Evolutionary conservation across 1,284 basidiomycete genomes (phyloP).

Genomic region (Trametes hirsuta): DNA sequence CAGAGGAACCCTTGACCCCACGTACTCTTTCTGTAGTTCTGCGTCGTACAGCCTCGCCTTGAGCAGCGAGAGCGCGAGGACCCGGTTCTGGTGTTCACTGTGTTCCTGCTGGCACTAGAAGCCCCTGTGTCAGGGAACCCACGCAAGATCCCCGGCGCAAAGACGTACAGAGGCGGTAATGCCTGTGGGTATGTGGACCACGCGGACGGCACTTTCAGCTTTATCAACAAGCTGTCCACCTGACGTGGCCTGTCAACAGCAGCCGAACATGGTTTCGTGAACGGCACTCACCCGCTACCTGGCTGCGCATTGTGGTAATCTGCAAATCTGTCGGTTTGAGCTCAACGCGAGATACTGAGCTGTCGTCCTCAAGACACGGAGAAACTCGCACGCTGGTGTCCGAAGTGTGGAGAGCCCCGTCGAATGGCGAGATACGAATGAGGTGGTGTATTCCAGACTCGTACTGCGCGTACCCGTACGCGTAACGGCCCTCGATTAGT

Average conservation of each 20-base stretch:
- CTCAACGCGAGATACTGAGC: conserved; percentile 8
- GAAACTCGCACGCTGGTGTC: conserved; percentile 25
- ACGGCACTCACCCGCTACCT: conserved; percentile 17
- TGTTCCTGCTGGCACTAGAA: conserved; percentile 23
- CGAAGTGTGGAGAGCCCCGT: conserved; percentile 18
- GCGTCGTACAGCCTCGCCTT: conserved; percentile 24
- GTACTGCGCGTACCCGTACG: conserved; percentile 27
- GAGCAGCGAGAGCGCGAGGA: conserved; percentile 20
- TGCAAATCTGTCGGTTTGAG: conserved; percentile 20
- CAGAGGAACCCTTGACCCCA: not conserved
- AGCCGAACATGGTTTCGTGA: not conserved
- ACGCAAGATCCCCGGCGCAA: not conserved
- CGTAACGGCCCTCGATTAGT: conserved; percentile 21
- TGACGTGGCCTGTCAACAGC: not conserved
- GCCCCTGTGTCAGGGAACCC: not conserved
- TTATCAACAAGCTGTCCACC: conserved; percentile 19
- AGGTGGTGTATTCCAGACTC: conserved; percentile 27
- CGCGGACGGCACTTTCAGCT: conserved; percentile 20
- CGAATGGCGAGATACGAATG: conserved; percentile 16
- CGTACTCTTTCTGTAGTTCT: conserved; percentile 22
- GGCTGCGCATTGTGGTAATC: conserved; percentile 20
- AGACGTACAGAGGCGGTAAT: conserved; percentile 19
- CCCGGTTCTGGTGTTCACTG: conserved; percentile 16
- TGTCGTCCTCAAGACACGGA: conserved; percentile 23
- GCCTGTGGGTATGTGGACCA: conserved; percentile 24